Conservation (phyloP, 192 early-diverging fungal genomes). For the Oehlia diaphana region DNA sequence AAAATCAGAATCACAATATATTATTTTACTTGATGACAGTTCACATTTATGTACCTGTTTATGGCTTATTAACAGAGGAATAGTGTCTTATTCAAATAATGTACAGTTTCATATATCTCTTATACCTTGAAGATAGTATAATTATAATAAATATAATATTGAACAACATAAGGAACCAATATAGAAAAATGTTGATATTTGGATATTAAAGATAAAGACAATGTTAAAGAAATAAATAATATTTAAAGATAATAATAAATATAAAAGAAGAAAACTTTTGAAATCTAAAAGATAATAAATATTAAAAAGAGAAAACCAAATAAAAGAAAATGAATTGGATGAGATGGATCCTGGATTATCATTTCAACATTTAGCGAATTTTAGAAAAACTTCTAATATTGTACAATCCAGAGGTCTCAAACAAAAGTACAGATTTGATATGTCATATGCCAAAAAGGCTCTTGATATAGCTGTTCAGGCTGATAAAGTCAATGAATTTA, state of each 20-base stretch:
- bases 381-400: background rate
- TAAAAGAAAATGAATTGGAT: background rate
- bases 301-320: too few species aligned
- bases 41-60: background rate
- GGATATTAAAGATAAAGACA: too few species aligned
- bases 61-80: background rate
- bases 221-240: too few species aligned
- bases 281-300: too few species aligned
- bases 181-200: too few species aligned
- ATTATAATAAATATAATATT: constrained; percentile 1
- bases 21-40: background rate
- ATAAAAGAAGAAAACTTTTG: too few species aligned
- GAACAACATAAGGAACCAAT: background rate
- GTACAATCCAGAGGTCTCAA: too few species aligned
- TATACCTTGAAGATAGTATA: background rate
- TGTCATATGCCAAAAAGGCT: background rate
- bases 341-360: background rate
- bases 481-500: background rate
- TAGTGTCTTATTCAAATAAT: background rate
- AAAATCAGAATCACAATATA: background rate
- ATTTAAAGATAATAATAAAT: too few species aligned
- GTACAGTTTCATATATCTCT: background rate
- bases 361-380: background rate
- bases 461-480: background rate
- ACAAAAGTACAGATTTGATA: too few species aligned